phyloP scores from a whole-genome alignment of 192 early-diverging fungal species.

The Rhizoclosmatium sp. region DNA sequence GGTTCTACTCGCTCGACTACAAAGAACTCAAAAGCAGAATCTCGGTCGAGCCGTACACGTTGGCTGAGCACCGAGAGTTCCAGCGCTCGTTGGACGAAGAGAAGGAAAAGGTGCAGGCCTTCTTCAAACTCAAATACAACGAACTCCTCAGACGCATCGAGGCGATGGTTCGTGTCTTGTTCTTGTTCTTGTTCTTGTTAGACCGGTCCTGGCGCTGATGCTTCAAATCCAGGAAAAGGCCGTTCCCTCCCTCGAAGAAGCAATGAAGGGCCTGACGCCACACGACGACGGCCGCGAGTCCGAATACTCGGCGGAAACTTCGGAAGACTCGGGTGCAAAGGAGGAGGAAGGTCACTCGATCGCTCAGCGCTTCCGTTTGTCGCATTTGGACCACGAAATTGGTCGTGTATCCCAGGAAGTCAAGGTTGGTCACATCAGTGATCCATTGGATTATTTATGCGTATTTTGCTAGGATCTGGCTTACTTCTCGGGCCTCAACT shows the following conservation, averaged over 20 bases:
- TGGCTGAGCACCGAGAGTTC: constrained; percentile 30
- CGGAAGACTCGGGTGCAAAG: constrained; percentile 4
- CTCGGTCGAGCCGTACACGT: constrained; percentile 30
- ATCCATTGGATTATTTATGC: background rate
- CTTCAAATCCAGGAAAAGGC: constrained; percentile 23
- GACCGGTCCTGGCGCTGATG: background rate
- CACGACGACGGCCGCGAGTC: constrained; percentile 6
- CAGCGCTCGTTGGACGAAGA: constrained; percentile 29
- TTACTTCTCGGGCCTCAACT: constrained; percentile 33
- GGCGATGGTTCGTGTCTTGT: constrained; percentile 11
- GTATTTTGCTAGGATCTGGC: constrained; percentile 21
- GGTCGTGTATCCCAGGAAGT: constrained; percentile 36
- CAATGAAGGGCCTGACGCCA: background rate
- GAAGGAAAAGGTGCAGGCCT: constrained; percentile 35
- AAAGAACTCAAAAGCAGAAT: constrained; percentile 36
- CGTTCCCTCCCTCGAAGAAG: constrained; percentile 24
- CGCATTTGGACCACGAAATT: constrained; percentile 28
- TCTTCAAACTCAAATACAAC: constrained; percentile 38
- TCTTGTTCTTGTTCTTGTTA: background rate
- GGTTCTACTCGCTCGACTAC: constrained; percentile 46
- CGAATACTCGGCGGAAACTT: constrained; percentile 23
- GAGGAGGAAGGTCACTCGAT: constrained; percentile 14
- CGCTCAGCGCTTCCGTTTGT: constrained; percentile 30
- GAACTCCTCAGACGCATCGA: constrained; percentile 38
- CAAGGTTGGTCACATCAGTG: constrained; percentile 1